phyloP scores from a whole-genome alignment of 1,284 basidiomycete genomes.

The Austropuccinia psidii region DNA sequence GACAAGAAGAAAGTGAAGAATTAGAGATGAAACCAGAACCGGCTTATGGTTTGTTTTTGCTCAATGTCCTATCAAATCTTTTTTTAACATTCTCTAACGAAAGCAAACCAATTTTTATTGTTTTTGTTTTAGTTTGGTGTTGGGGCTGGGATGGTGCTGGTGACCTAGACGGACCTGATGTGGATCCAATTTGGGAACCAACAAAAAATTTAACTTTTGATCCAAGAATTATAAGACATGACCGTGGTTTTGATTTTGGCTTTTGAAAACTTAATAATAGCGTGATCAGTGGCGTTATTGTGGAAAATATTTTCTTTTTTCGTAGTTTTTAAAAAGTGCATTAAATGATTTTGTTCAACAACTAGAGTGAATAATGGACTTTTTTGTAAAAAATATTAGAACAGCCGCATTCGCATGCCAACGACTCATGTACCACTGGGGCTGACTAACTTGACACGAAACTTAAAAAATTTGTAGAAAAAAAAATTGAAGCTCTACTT shows the following conservation, averaged over 20 bases:
- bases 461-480: too few relatives aligned
- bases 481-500: too few relatives aligned
- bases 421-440: too few relatives aligned
- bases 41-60: conserved; percentile 61
- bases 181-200: conserved; percentile 87
- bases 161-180: conserved; percentile 70
- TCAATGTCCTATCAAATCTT: not conserved
- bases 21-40: conserved; percentile 72
- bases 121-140: conserved; percentile 67
- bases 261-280: too few relatives aligned
- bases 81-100: not conserved
- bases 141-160: conserved; percentile 99
- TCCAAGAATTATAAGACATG: conserved; percentile 62
- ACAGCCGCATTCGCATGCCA: too few relatives aligned
- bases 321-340: too few relatives aligned
- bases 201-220: conserved; percentile 63
- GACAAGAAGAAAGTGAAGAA: conserved; percentile 68
- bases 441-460: too few relatives aligned
- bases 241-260: conserved; percentile 52
- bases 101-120: not conserved
- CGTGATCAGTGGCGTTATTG: too few relatives aligned
- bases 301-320: too few relatives aligned
- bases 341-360: too few relatives aligned
- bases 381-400: too few relatives aligned
- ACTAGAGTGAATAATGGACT: too few relatives aligned